Base-by-base conservation (phyloP, 495 filamentous ascomycete genomes). In the Daldinia childiae region DNA sequence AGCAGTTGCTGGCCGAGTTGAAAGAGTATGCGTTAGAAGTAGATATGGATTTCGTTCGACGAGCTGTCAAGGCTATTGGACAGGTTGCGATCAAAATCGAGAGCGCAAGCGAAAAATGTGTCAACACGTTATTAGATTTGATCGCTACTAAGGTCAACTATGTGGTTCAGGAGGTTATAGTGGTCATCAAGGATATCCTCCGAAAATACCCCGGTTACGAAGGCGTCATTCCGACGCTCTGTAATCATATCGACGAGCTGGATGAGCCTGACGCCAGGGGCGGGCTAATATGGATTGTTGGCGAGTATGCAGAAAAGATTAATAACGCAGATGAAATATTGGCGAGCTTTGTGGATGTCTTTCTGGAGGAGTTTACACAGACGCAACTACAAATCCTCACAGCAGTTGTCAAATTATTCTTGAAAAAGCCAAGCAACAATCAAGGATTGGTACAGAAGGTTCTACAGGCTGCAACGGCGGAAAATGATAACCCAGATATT, bases 51-150 rank as follows among this genome's bases (percentile, higher is more conserved):
- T 98, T 98, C 76, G 95, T 98, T 62, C 90, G 93, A 66, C 88
- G 94, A 66, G 95, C 95, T 1, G 93, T 99, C 66, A 92, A 91
- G 76, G 95, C 95, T 6, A 98, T 99, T 71, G 95, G 95, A 24
- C 96, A 99, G 77, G 93, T 95, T 59, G 95, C 95, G 29, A 98
- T 99, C 82, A 99, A 99, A 83, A 97, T 99, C 72, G 95, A 98
- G 79, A 88, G 87, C 57, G 92, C 93, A 9, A 94, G 91, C 69
- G 94, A 97, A 80, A 94, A 93, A 80, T 98, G 95, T 73, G 95
- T 99, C 68, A 97, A 97, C 75, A 92, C 93, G 3, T 82, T 99
- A 21, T 83, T 98, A 64, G 95, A 99, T 75, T 82, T 99, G 19
- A 97, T 99, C 74, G 91, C 93, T 67, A 97, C 93, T 51, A 98